Conservation (phyloP, 2,329 filamentous ascomycete genomes). For the Ophiostoma australiae region DNA sequence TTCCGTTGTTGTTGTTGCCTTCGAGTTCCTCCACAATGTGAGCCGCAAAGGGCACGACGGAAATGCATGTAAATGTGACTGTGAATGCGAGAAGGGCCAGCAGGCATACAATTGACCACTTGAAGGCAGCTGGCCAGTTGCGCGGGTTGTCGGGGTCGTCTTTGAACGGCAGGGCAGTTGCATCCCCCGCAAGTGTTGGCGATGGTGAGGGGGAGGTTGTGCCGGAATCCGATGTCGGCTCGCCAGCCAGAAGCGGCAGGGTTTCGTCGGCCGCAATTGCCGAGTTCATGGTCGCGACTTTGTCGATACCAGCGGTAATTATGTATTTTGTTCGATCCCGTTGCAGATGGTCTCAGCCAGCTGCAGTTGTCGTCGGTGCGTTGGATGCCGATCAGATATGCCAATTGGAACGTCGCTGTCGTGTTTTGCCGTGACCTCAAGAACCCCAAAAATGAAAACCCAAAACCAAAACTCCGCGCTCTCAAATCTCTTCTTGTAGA, state of each 20-base stretch:
- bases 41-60: constrained; percentile 49
- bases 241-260: constrained; percentile 22
- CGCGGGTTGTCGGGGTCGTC: constrained; percentile 47
- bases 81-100: constrained; percentile 53
- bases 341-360: neutral
- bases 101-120: constrained; percentile 50
- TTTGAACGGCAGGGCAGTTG: neutral
- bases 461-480: neutral
- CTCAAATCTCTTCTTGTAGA: neutral
- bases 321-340: neutral
- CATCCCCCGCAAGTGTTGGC: neutral
- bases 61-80: constrained; percentile 57
- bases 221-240: neutral
- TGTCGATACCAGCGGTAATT: neutral
- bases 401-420: neutral
- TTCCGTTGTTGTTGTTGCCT: constrained; percentile 33
- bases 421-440: neutral
- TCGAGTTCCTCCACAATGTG: constrained; percentile 47
- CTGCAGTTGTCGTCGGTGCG: neutral
- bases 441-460: neutral
- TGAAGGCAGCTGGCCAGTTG: constrained; percentile 49
- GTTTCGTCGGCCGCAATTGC: constrained; percentile 21
- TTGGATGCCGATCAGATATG: neutral
- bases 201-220: neutral
- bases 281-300: neutral